These are phyloP conservation scores for Primulina eburnea DNA, from an alignment of 257 asterid species.

Conservation along the genomic window DNA sequence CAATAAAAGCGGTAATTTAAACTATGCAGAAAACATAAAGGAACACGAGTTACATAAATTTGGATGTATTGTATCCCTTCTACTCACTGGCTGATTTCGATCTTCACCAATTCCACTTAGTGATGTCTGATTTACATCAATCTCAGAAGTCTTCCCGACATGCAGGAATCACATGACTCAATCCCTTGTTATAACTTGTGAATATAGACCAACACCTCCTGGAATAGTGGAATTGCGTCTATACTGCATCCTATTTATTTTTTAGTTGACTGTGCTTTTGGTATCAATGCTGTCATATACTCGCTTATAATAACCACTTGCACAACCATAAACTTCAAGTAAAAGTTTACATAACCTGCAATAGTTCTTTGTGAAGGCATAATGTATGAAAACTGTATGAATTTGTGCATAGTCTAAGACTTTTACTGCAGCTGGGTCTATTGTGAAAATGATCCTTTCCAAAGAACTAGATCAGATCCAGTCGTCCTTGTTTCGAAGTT, in stretches of 20 bases:
- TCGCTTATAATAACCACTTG: no score
- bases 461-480: neutral
- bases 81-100: no score
- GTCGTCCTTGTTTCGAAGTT: neutral
- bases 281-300: neutral
- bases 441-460: neutral
- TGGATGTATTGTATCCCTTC: no score
- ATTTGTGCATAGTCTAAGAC: neutral
- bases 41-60: no score
- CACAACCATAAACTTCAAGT: neutral
- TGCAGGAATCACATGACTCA: neutral
- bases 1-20: neutral
- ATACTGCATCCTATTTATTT: neutral
- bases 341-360: neutral
- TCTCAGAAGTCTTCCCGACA: neutral
- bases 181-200: no score
- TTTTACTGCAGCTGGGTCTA: neutral
- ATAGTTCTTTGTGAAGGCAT: conserved; percentile 5
- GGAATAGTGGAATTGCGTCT: no score
- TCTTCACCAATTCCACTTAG: neutral
- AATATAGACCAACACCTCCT: no score
- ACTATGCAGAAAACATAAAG: neutral
- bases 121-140: neutral
- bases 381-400: neutral
- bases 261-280: neutral